Base-by-base conservation (phyloP, 148 eudicot genomes). In the Amaranthus cruentus region DNA sequence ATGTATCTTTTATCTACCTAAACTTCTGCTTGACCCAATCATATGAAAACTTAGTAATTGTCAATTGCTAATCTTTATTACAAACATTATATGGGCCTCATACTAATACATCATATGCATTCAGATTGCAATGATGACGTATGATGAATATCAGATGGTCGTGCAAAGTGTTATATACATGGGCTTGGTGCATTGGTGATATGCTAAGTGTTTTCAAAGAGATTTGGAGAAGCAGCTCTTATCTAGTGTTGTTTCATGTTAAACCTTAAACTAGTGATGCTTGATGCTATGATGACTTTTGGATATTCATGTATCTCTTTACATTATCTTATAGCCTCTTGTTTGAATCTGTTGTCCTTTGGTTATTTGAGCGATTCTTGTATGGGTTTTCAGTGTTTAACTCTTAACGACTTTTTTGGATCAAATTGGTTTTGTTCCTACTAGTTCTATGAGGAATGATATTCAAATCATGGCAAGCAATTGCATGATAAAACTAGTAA, bases 71-170 rank as follows among this genome's bases (percentile, higher is more conserved):
- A 51, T 70, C 51, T 14, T 46, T 54, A 47, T 54, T 81, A 51
- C 77, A 55, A 28, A 61, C 69, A 49, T 73, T 50, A 72, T 76
- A 50, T 68, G 11, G 77, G 77, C 69, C 75, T 61, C 82, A 74
- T 78, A 78, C 86, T 86, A 83, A 88, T 88, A 81, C 74, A 44
- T 83, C 81, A 68, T 82, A 75, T 88, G 85, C 83, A 85, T 81
- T 79, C 90, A 90, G 92, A 80, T 90, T 88, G 88, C 92, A 90
- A 84, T 80, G 90, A 90, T 75, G 96, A 87, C 67, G 87, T 83
- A 85, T 90, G 92, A 90, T 82, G 87, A 73, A 73, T 77, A 66
- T 82, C 81, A 72, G 91, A 82, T 76, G 84, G 75, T 79, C 82
- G 75, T 70, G 86, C 83, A 68, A 81, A 84, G 81, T 81, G 70